These are phyloP conservation scores for Boechera divaricarpa DNA, from an alignment of 345 rosid genomes.

Conservation along the genomic window DNA sequence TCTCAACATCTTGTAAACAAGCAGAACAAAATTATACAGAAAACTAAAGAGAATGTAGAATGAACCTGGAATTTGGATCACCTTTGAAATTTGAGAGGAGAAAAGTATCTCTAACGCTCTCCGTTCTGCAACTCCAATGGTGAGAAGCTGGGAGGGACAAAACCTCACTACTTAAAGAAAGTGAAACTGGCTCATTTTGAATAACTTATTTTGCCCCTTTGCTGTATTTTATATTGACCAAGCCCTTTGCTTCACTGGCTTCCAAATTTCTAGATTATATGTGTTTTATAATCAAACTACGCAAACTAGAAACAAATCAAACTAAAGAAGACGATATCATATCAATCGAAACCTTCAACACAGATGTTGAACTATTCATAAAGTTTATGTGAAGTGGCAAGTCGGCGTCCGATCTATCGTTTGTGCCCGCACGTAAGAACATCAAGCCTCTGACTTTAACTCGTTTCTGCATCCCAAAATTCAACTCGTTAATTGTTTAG, in stretches of 20 bases:
- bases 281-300: neutral
- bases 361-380: neutral
- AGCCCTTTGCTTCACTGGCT: conserved; percentile 42
- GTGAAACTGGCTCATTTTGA: neutral
- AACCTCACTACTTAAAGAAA: conserved; percentile 32
- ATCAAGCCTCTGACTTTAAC: neutral
- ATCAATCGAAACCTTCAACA: neutral
- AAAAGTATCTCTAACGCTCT: conserved; percentile 3
- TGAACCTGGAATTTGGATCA: neutral
- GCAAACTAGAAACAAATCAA: conserved; percentile 1
- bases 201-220: conserved; percentile 32
- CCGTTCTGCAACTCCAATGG: conserved; percentile 21
- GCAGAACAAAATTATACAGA: neutral
- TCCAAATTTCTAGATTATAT: conserved; percentile 12
- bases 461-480: neutral
- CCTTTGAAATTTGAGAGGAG: conserved; percentile 20
- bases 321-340: neutral
- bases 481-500: conserved; percentile 28
- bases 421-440: conserved; percentile 46
- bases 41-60: neutral
- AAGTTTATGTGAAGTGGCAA: conserved; percentile 28
- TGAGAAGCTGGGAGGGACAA: conserved; percentile 8
- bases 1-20: neutral
- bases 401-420: conserved; percentile 22
- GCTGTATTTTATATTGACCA: conserved; percentile 25